Base-by-base conservation (phyloP, 1,284 basidiomycete species). In the Apiotrichum sp. region DNA sequence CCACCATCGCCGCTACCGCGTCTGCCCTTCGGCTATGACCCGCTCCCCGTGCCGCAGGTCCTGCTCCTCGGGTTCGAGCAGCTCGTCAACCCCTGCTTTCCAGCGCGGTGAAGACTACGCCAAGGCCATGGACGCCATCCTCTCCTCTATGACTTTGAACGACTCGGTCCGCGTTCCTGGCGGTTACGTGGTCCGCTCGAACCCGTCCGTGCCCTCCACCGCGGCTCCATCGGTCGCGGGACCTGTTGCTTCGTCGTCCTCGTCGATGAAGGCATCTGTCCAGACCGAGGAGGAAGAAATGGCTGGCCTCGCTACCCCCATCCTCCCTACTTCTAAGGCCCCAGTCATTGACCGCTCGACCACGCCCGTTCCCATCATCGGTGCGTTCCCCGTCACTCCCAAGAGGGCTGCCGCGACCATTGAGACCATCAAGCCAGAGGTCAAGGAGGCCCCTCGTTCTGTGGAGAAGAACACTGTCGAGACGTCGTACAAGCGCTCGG, bases 101-200 rank as follows among this genome's bases (percentile, higher is more conserved):
- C 32, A 42, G 32, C 53, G 59, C 3, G 59, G 56, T 16, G 45
- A 43, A 31, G 56, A 61, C 44, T 61, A 57, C 45, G 59, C 53
- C 34, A 50, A 55, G 56, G 53, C 56, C 2, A 40, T 61, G 11
- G 56, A 61, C 40, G 51, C 56, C 1, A 44, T 61, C 41, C 32
- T 61, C 33, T 16, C 33, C n/a, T 43, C 55, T 10, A 52, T 52
- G 51, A 40, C 3, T 34, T n/a, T 41, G 14, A 14, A 32, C 4
- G 22, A 47, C 29, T 34, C 50, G 9, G 22, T 56, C 40, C 55
- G 55, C 13, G 55, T 56, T 6, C 55, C 46, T 4, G 55, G 55
- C 14, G 55, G 55, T 7, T 52, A 47, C 32, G 41, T 56, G 10
- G 46, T 48, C 32, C 40, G 22, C 33, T 36, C 46, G 33, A 11